phyloP scores from a whole-genome alignment of 1,284 basidiomycete genomes.

The Mycena sp. region DNA sequence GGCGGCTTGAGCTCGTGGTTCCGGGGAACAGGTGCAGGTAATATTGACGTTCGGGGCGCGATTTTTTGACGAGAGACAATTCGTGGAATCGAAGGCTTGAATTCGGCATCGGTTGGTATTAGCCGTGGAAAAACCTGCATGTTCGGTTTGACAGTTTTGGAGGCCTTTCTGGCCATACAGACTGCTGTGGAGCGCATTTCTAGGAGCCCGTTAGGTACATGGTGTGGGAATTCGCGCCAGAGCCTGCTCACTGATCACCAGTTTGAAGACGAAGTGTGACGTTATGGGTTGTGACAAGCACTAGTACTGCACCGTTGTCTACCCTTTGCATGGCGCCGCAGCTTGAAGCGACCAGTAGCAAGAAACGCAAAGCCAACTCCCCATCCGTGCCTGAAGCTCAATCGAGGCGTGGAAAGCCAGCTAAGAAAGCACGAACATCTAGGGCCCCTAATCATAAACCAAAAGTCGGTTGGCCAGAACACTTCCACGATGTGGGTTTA shows the following conservation, averaged over 20 bases:
- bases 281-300: neutral
- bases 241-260: neutral
- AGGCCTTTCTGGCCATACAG: constrained; percentile 14
- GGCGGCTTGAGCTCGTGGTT: constrained; percentile 23
- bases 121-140: constrained; percentile 20
- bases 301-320: constrained; percentile 1
- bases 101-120: neutral
- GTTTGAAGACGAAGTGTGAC: neutral
- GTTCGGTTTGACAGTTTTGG: constrained; percentile 16
- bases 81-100: constrained; percentile 6
- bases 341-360: neutral
- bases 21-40: constrained; percentile 20
- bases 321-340: neutral
- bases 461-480: constrained; percentile 19
- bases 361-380: constrained; percentile 9
- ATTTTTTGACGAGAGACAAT: constrained; percentile 16
- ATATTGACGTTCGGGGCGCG: constrained; percentile 6
- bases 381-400: neutral
- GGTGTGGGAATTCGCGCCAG: neutral
- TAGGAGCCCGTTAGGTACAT: no score
- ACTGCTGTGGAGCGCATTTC: constrained; percentile 21
- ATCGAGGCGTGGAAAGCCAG: neutral
- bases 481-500: constrained; percentile 27
- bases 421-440: constrained; percentile 8
- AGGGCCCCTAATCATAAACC: neutral